Evolutionary conservation across 257 asterid genomes (phyloP), one percentile per base, ranked within the genome.

Genomic region (Solanum paucissectum): DNA sequence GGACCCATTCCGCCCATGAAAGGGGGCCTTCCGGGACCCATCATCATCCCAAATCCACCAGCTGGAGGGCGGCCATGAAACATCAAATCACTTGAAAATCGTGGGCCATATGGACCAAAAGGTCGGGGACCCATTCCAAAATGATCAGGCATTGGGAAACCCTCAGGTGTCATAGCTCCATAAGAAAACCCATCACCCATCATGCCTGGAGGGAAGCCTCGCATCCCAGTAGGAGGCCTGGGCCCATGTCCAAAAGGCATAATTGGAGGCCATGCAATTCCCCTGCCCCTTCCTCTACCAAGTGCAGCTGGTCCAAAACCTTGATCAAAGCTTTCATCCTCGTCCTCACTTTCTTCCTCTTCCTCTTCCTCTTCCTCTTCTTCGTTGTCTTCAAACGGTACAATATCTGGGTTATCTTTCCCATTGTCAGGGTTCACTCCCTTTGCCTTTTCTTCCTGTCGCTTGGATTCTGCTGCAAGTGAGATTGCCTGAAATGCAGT

Each of bases 281-380:
- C 99, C 90, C 97, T 90, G 25, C 98, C 98, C 85, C 98, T 92
- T 83, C 98, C 98, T 91, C 98, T 91, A 44, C 98, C 97, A 88
- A 91, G 94, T 68, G 89, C 91, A 75, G 89, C 88, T 74, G 90
- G 84, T 40, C 89, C 95, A 6, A 91, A 92, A 27, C 34, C 93
- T 83, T 91, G 95, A 21, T 92, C 93, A 52, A 84, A 90, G 90
- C 87, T 91, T 91, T 95, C 98, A 29, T 96, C 97, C 85, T 95
- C 98, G 86, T 96, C 98, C 86, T 95, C 98, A 55, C 94, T 92
- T 91, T 95, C 98, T 84, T 95, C 98, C 76, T 96, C 98, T 52
- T 52, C 62, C 76, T 95, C 98, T 38, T 38, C 44, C 10, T 52
- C n/a, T 90, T 95, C 98, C 88, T 96, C 99, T 88, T 96, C 98